phyloP scores from a whole-genome alignment of 2,329 filamentous ascomycete genomes.

The Dothidotthia symphoricarpi region DNA sequence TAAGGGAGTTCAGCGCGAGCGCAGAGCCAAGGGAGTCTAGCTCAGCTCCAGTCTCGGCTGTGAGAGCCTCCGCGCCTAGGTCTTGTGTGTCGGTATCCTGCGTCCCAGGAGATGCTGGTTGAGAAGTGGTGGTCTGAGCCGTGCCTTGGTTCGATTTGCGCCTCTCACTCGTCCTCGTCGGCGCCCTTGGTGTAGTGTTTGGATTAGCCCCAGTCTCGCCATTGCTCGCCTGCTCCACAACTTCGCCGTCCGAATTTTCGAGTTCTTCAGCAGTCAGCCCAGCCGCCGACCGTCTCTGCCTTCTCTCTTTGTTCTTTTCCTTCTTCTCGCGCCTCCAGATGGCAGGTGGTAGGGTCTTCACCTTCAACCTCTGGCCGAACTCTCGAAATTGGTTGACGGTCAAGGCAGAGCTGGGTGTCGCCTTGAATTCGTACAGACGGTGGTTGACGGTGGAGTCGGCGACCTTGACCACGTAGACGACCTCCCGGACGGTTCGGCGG shows the following conservation, averaged over 20 bases:
- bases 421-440: slow-evolving; percentile 86
- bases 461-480: slow-evolving; percentile 98
- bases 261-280: slow-evolving; percentile 7
- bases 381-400: slow-evolving; percentile 84
- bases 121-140: slow-evolving; percentile 8
- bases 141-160: slow-evolving; percentile 23
- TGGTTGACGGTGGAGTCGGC: slow-evolving; percentile 91
- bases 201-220: slow-evolving; percentile 11
- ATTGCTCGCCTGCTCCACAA: slow-evolving; percentile 1
- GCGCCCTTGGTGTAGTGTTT: slow-evolving; percentile 4
- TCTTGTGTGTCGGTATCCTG: slow-evolving; percentile 21
- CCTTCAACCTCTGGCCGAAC: slow-evolving; percentile 65
- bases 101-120: slow-evolving; percentile 6
- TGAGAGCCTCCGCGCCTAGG: slow-evolving; percentile 20
- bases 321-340: slow-evolving; percentile 66
- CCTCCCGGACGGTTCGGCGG: slow-evolving; percentile 83
- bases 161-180: slow-evolving; percentile 23
- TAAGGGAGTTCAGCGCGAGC: background rate
- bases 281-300: slow-evolving; percentile 12
- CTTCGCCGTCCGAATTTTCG: slow-evolving; percentile 1
- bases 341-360: slow-evolving; percentile 67
- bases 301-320: slow-evolving; percentile 39
- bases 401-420: slow-evolving; percentile 78
- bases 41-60: slow-evolving; percentile 16
- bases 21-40: too few relatives aligned